A percentile compares a stretch with the other conserved stretches of the same genome.
Evolutionary conservation across 768 basidiomycete species (phyloP).

Genomic region (Thelephora aurantiotincta): DNA sequence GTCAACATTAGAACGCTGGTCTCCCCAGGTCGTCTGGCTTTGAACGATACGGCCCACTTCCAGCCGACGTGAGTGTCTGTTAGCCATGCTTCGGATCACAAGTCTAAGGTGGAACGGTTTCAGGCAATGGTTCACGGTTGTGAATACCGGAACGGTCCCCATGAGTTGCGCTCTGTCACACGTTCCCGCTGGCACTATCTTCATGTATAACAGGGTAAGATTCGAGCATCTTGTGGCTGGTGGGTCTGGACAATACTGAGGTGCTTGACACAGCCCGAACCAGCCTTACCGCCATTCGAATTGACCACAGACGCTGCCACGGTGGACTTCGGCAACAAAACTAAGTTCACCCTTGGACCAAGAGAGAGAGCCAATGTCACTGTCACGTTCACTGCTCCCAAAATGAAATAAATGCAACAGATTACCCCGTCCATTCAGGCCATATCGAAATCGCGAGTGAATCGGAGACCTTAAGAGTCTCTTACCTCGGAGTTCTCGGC

Average conservation of each 20-base stretch:
- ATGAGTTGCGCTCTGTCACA: slow-evolving; percentile 36
- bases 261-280: no score
- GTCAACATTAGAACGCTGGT: slow-evolving; percentile 37
- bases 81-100: slow-evolving; percentile 19
- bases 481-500: slow-evolving; percentile 31
- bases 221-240: not conserved
- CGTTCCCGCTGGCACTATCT: slow-evolving; percentile 41
- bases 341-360: slow-evolving; percentile 29
- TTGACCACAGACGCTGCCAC: slow-evolving; percentile 29
- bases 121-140: slow-evolving; percentile 36
- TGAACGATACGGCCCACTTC: slow-evolving; percentile 54
- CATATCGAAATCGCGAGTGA: slow-evolving; percentile 28
- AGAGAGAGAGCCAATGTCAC: slow-evolving; percentile 26
- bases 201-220: slow-evolving; percentile 28
- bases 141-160: slow-evolving; percentile 28
- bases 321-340: slow-evolving; percentile 31
- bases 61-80: slow-evolving; percentile 22
- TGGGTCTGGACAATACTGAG: no score
- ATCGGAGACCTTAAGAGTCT: slow-evolving; percentile 24
- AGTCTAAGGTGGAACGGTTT: not conserved
- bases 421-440: slow-evolving; percentile 46
- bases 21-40: slow-evolving; percentile 38
- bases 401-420: slow-evolving; percentile 22
- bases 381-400: slow-evolving; percentile 33
- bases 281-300: slow-evolving; percentile 25